phyloP scores from a whole-genome alignment of 345 rosid species.

The Eucalyptus coolabah region DNA sequence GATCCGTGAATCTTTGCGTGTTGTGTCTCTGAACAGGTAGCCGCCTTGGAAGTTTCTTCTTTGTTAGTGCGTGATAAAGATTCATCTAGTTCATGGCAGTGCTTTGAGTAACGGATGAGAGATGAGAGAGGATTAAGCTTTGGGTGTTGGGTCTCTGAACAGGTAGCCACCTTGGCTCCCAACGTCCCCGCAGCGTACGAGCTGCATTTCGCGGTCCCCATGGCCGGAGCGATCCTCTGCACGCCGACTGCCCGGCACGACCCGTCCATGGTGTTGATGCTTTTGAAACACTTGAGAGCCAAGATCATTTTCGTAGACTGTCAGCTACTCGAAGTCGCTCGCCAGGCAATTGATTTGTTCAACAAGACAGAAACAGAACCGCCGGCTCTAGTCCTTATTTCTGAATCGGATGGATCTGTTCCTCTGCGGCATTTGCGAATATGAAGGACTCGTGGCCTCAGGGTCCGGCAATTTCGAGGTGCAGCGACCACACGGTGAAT shows the following conservation, averaged over 20 bases:
- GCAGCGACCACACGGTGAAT: no score
- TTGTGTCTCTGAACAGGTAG: slow-evolving; percentile 30
- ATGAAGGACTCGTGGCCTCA: no score
- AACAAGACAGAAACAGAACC: slow-evolving; percentile 7
- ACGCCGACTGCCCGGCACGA: slow-evolving; percentile 55
- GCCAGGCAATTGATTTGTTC: slow-evolving; percentile 38
- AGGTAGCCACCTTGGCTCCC: slow-evolving; percentile 63
- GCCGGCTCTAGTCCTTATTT: slow-evolving; percentile 5
- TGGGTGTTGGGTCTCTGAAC: background rate
- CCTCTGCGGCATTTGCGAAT: no score
- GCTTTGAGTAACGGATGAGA: background rate
- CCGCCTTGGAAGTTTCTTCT: background rate
- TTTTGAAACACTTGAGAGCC: slow-evolving; percentile 42
- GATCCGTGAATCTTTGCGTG: background rate
- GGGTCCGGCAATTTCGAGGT: no score
- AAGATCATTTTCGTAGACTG: slow-evolving; percentile 50
- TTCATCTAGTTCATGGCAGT: background rate
- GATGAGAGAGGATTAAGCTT: background rate
- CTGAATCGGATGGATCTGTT: no score
- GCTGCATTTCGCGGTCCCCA: slow-evolving; percentile 79
- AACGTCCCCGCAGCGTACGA: slow-evolving; percentile 77
- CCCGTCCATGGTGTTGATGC: slow-evolving; percentile 29
- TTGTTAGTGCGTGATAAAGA: background rate
- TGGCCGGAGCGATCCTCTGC: slow-evolving; percentile 70
- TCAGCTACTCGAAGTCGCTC: slow-evolving; percentile 37